Evolutionary conservation across 78 protist genomes (phyloP), one percentile per base, ranked within the genome.

Genomic region (Dictyostelium citrinum): DNA sequence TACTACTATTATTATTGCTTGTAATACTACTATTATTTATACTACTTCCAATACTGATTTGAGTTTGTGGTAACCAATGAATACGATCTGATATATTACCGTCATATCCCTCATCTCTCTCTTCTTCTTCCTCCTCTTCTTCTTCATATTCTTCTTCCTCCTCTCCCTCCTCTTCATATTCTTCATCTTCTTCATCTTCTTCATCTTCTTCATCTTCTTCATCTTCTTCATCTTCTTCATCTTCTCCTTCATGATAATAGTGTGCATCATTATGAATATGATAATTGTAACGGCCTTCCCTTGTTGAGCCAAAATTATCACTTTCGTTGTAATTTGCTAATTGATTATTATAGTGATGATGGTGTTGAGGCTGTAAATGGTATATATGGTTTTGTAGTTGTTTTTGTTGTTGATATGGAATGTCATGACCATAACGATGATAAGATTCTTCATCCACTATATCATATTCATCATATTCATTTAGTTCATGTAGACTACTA

Each of bases 1-100:
- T 29, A 27, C 67, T 46, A 11, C 67, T 46, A 11, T 17, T 78
- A n/a, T 46, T 46, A 35, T 46, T 78, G 29, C 39, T 49, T 1
- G 35, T 29, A 29, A 35, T 78, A 29, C 49, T 77, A 45, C 45
- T 78, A 29, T 74, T 74, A 17, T 71, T 71, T 12, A 33, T 33
- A 39, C 29, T 74, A 31, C 81, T 74, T 7, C 41, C 55, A n/a
- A 39, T 74, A n/a, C 81, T 31, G 41, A 20, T 27, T 24, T 76
- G 33, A 5, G 83, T n/a, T 46, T 46, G 83, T 7, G 83, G 83
- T 46, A 78, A 78, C 83, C 83, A 78, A 78, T 46, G 24, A 22
- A 78, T 46, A 78, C 67, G 41, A 10, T 78, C 70, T 24, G 41
- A 22, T 29, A 78, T 24, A 78, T 78, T 43, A 12, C 55, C 83